Evolutionary conservation across 371 early-diverging fungal genomes (phyloP).

Genomic region (Mucor plumbeus): DNA sequence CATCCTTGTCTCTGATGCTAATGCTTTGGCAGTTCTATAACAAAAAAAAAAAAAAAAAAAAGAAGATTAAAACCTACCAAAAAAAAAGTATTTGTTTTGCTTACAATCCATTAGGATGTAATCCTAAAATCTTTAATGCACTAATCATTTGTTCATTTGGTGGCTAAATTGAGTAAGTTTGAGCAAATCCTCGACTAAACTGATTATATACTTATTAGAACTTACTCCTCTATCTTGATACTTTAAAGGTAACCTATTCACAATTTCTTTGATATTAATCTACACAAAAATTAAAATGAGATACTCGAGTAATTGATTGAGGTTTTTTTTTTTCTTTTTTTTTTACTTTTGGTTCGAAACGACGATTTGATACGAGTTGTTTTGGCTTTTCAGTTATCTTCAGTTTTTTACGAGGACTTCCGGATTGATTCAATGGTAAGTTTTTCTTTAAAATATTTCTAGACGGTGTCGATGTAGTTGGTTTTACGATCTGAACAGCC

Average conservation of each 20-base stretch:
- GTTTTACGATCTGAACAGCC: not conserved
- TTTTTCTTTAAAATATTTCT: not conserved
- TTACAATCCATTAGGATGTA: constrained; percentile 21
- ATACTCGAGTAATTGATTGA: not conserved
- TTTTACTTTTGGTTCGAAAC: constrained; percentile 15
- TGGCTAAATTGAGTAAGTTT: constrained; percentile 9
- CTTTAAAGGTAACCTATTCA: constrained; percentile 22
- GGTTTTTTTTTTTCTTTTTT: not conserved
- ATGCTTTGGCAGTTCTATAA: constrained; percentile 21
- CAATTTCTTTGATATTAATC: constrained; percentile 31
- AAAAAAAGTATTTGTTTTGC: not conserved
- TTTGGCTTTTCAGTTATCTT: not conserved
- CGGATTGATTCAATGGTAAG: not conserved
- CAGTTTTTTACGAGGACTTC: not conserved
- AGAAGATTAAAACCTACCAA: too few species aligned
- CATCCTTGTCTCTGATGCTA: constrained; percentile 14
- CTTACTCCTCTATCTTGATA: constrained; percentile 11
- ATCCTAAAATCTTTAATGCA: not conserved
- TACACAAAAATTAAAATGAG: not conserved
- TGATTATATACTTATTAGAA: not conserved
- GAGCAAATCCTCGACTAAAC: not conserved
- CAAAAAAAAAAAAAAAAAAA: too few species aligned
- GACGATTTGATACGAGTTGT: constrained; percentile 3
- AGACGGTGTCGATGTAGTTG: not conserved
- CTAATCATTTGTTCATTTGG: constrained; percentile 11